Evolutionary conservation across 78 protist genomes (phyloP).

Genomic region (Polysphondylium violaceum): DNA sequence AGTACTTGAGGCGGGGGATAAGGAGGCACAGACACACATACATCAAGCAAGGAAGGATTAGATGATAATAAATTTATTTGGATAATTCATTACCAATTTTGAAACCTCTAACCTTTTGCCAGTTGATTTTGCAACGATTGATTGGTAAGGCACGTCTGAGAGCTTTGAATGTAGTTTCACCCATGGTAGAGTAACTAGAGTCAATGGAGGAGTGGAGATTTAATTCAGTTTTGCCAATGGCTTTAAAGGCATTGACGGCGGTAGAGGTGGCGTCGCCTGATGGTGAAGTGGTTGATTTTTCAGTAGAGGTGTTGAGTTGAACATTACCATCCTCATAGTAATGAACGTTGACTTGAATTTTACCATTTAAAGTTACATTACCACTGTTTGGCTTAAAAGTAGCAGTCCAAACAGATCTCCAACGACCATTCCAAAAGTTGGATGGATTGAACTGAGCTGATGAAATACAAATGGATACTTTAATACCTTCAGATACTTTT

Average conservation of each 20-base stretch:
- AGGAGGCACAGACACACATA: too few relatives aligned
- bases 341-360: slow-evolving; percentile 81
- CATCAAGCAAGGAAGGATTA: too few relatives aligned
- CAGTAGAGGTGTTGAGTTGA: slow-evolving; percentile 82
- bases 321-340: slow-evolving; percentile 90
- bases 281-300: slow-evolving; percentile 47
- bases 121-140: slow-evolving; percentile 78
- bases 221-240: slow-evolving; percentile 68
- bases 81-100: slow-evolving; percentile 58
- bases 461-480: slow-evolving; percentile 65
- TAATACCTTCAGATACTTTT: slow-evolving; percentile 59
- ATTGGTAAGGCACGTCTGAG: slow-evolving; percentile 84
- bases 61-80: slow-evolving; percentile 17
- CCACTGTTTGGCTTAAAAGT: slow-evolving; percentile 39
- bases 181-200: slow-evolving; percentile 75
- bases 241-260: slow-evolving; percentile 70
- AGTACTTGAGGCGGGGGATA: too few relatives aligned
- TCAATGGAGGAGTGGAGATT: slow-evolving; percentile 71
- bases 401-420: slow-evolving; percentile 86
- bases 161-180: slow-evolving; percentile 87
- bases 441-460: slow-evolving; percentile 67
- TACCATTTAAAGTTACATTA: slow-evolving; percentile 55
- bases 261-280: slow-evolving; percentile 61
- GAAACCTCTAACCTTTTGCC: slow-evolving; percentile 78
- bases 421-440: slow-evolving; percentile 86